Conservation (phyloP, 257 asterid genomes). For the Solanum bukasovii region DNA sequence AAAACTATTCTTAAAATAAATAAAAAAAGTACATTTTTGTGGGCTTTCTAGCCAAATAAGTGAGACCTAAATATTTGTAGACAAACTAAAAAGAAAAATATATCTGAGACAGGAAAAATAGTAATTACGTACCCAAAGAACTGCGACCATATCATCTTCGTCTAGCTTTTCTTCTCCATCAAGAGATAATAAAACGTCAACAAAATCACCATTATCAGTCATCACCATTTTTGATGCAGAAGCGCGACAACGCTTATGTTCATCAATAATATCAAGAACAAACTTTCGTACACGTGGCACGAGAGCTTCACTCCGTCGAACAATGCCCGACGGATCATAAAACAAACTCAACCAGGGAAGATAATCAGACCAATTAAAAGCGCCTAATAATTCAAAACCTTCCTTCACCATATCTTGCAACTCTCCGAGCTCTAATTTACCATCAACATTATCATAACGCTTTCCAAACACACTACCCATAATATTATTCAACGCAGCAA, state of each 20-base stretch:
- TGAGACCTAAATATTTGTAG: too few species aligned
- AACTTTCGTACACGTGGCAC: conserved; percentile 28
- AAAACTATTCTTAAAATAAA: too few species aligned
- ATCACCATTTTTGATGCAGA: neutral
- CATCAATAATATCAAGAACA: conserved; percentile 24
- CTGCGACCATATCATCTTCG: conserved; percentile 73
- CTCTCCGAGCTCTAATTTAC: conserved; percentile 18
- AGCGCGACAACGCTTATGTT: neutral
- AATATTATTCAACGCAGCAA: conserved; percentile 32
- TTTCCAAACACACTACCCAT: conserved; percentile 43
- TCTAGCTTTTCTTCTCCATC: conserved; percentile 62
- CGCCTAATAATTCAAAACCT: conserved; percentile 50
- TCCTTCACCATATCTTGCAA: conserved; percentile 37
- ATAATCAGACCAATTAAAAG: conserved; percentile 52
- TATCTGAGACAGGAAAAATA: too few species aligned
- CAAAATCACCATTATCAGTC: conserved; percentile 33
- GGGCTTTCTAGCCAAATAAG: too few species aligned
- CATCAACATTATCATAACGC: conserved; percentile 6
- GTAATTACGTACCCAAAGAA: conserved; percentile 49
- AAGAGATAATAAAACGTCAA: conserved; percentile 54
- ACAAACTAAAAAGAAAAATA: too few species aligned
- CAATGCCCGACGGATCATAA: conserved; percentile 31
- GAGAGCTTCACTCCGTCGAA: conserved; percentile 25
- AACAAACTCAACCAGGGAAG: conserved; percentile 37
- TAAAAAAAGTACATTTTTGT: too few species aligned